Evolutionary conservation across 495 filamentous ascomycete genomes (phyloP).

Genomic region (Acidiella bohemica): DNA sequence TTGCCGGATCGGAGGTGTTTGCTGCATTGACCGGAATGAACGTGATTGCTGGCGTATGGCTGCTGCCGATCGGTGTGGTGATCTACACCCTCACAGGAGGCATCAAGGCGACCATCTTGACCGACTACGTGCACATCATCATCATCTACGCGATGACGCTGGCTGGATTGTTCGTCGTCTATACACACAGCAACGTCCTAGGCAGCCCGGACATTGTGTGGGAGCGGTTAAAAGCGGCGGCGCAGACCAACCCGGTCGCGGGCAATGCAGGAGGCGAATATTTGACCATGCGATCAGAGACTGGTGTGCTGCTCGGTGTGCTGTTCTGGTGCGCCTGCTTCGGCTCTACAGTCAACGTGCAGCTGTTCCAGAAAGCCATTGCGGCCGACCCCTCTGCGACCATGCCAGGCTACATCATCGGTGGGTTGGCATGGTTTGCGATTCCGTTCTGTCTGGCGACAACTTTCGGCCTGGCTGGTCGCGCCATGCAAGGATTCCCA

Average conservation of each 20-base stretch:
- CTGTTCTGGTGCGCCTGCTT: slow-evolving; percentile 5
- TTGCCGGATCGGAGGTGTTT: neutral
- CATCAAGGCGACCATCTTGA: slow-evolving; percentile 1
- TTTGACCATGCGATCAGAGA: slow-evolving; percentile 1
- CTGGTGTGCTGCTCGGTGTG: neutral
- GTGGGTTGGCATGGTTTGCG: slow-evolving; percentile 15
- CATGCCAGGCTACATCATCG: slow-evolving; percentile 3
- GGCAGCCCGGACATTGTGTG: neutral
- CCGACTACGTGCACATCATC: neutral
- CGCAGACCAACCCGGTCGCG: neutral
- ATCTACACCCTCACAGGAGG: slow-evolving; percentile 2
- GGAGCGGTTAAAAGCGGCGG: neutral
- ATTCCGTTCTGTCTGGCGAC: slow-evolving; percentile 23
- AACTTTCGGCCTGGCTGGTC: slow-evolving; percentile 20
- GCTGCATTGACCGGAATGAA: neutral
- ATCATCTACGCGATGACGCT: slow-evolving; percentile 1
- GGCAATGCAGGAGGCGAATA: slow-evolving; percentile 3
- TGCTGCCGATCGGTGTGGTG: neutral
- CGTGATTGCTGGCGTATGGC: neutral
- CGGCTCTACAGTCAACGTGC: slow-evolving; percentile 5
- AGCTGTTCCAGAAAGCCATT: slow-evolving; percentile 8
- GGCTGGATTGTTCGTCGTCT: slow-evolving; percentile 1
- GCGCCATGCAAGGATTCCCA: slow-evolving; percentile 20
- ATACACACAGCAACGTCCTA: neutral
- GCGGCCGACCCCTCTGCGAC: slow-evolving; percentile 2